A percentile compares a stretch with the other conserved stretches of the same genome.
Evolutionary conservation across 176 grass and related monocot species (phyloP).

Genomic region (Oryza longistaminata): DNA sequence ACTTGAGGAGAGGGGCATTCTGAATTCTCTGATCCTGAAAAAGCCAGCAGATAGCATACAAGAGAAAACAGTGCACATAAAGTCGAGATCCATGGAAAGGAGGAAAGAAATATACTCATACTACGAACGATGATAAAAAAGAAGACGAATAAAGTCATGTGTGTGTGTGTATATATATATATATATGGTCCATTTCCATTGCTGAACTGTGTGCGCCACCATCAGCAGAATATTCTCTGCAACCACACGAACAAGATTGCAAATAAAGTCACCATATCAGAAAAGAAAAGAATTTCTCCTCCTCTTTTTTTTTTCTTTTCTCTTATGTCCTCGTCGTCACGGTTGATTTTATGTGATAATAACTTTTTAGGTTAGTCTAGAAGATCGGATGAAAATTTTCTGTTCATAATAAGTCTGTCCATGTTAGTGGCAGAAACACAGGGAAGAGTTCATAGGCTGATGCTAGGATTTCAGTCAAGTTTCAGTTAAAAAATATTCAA

Average conservation of each 20-base stretch:
- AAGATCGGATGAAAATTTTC: neutral
- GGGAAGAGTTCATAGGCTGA: neutral
- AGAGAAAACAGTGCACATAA: neutral
- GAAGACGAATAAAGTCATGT: neutral
- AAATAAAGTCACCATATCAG: neutral
- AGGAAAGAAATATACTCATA: neutral
- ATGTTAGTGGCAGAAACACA: neutral
- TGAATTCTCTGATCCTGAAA: slow-evolving; percentile 11
- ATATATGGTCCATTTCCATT: neutral
- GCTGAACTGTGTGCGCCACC: neutral
- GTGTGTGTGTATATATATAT: neutral
- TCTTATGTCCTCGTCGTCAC: neutral
- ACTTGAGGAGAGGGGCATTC: neutral
- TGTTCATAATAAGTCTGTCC: neutral
- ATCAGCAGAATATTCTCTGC: slow-evolving; percentile 20
- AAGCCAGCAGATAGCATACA: neutral
- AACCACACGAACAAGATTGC: neutral
- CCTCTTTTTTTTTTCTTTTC: neutral
- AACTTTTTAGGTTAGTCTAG: neutral
- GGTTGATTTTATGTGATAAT: neutral
- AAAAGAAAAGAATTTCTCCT: neutral
- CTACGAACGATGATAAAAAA: neutral
- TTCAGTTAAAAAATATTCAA: neutral
- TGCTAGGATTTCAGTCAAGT: neutral
- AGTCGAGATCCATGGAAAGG: neutral